Conservation (phyloP, 257 asterid genomes). For the Cordia subcordata region DNA sequence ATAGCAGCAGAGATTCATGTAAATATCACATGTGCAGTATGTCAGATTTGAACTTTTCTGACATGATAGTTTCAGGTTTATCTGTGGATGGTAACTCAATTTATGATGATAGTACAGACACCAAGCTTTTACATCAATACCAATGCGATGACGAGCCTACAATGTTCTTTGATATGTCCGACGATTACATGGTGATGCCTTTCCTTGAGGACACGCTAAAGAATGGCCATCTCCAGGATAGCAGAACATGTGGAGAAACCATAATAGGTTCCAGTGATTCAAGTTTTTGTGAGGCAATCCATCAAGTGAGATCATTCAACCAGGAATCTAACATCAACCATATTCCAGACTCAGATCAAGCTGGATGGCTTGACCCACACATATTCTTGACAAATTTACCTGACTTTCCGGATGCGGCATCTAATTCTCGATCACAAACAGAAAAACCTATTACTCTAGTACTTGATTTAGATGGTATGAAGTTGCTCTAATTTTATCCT, state of each 20-base stretch:
- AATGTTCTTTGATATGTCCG: slow-evolving; percentile 50
- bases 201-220: slow-evolving; percentile 56
- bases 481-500: background rate
- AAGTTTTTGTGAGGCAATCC: slow-evolving; percentile 28
- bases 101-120: slow-evolving; percentile 28
- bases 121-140: slow-evolving; percentile 21
- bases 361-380: slow-evolving; percentile 86
- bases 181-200: slow-evolving; percentile 58
- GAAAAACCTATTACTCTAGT: slow-evolving; percentile 59
- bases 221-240: slow-evolving; percentile 19
- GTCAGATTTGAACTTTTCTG: slow-evolving; percentile 68
- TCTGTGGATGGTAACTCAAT: slow-evolving; percentile 40
- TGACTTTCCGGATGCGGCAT: slow-evolving; percentile 28
- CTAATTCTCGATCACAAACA: slow-evolving; percentile 27
- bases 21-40: slow-evolving; percentile 53
- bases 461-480: slow-evolving; percentile 89
- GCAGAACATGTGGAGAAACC: slow-evolving; percentile 32
- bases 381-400: slow-evolving; percentile 67
- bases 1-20: slow-evolving; percentile 55
- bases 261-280: slow-evolving; percentile 35
- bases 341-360: slow-evolving; percentile 35
- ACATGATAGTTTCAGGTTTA: slow-evolving; percentile 67
- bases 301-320: slow-evolving; percentile 17
- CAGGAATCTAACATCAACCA: too few species aligned
- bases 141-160: slow-evolving; percentile 66